Evolutionary conservation across 208 protist species (phyloP).

Genomic region (Acanthamoeba pearcei): DNA sequence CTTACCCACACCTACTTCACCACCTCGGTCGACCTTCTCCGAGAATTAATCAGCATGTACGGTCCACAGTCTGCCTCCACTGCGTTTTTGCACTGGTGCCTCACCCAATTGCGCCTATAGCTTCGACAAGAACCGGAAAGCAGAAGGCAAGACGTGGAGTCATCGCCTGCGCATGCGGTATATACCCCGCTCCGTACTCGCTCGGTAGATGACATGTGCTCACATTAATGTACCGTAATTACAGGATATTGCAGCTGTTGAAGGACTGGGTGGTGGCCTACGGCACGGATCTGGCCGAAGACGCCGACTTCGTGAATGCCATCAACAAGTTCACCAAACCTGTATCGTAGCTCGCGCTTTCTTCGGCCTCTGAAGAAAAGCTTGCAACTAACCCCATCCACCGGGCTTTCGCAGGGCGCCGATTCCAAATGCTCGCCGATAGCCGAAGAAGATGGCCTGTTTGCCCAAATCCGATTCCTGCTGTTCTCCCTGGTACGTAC

Average conservation of each 20-base stretch:
- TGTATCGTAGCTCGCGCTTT: not conserved
- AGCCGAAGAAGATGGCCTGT: not conserved
- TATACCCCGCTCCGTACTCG: not conserved
- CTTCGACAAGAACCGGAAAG: not conserved
- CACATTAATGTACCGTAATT: not conserved
- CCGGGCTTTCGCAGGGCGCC: not conserved
- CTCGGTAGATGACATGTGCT: not conserved
- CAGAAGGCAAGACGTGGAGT: constrained; percentile 9
- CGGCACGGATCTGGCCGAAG: not conserved
- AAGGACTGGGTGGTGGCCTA: constrained; percentile 22
- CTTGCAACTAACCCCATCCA: not conserved
- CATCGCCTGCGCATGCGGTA: constrained; percentile 20
- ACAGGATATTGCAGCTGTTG: not conserved
- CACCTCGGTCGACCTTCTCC: constrained; percentile 58
- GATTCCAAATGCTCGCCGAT: not conserved
- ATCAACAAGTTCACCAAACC: constrained; percentile 44
- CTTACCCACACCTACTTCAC: constrained; percentile 72
- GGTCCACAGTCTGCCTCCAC: not conserved
- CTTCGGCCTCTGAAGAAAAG: not conserved
- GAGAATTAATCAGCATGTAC: constrained; percentile 65
- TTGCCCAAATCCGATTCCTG: not conserved
- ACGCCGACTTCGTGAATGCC: not conserved
- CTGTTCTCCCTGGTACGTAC: not conserved
- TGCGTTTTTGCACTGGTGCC: no score
- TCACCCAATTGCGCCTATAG: not conserved